Percentiles rank a stretch among this genome's conserved stretches.
These are phyloP conservation scores for Botrytis squamosa DNA, from an alignment of 2,329 filamentous ascomycete species.

Conservation along the genomic window DNA sequence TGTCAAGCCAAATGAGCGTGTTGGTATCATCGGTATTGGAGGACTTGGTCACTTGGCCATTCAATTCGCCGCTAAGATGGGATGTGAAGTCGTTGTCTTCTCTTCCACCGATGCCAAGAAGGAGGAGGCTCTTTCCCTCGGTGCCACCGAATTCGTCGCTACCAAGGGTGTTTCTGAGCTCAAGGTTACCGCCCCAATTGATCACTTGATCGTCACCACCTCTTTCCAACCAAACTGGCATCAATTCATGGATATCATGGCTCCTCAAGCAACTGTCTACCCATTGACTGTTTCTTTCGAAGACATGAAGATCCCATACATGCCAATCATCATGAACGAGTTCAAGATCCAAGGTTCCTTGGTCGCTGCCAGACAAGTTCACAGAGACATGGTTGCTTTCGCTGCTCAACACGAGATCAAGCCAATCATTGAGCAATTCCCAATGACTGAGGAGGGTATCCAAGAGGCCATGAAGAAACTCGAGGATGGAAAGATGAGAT, in stretches of 20 bases:
- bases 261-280: constrained; percentile 58
- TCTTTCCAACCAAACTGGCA: constrained; percentile 55
- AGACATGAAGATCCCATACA: constrained; percentile 36
- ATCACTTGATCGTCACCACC: constrained; percentile 38
- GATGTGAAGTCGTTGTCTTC: constrained; percentile 58
- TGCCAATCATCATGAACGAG: constrained; percentile 33
- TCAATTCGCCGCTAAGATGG: constrained; percentile 62
- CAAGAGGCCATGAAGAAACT: constrained; percentile 57
- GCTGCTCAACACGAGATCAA: constrained; percentile 58
- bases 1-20: constrained; percentile 34
- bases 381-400: constrained; percentile 58
- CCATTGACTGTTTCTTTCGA: constrained; percentile 63
- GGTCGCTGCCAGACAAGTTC: constrained; percentile 45
- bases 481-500: constrained; percentile 54
- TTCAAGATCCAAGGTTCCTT: constrained; percentile 36
- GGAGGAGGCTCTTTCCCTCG: constrained; percentile 58
- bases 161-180: constrained; percentile 42
- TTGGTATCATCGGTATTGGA: constrained; percentile 54
- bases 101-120: constrained; percentile 61
- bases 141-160: constrained; percentile 60
- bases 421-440: constrained; percentile 56
- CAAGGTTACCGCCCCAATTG: constrained; percentile 37
- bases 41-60: constrained; percentile 63
- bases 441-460: constrained; percentile 51
- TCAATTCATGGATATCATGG: constrained; percentile 59